phyloP scores from a whole-genome alignment of 352 stramenopile genomes.

The Globisporangium okanoganense region DNA sequence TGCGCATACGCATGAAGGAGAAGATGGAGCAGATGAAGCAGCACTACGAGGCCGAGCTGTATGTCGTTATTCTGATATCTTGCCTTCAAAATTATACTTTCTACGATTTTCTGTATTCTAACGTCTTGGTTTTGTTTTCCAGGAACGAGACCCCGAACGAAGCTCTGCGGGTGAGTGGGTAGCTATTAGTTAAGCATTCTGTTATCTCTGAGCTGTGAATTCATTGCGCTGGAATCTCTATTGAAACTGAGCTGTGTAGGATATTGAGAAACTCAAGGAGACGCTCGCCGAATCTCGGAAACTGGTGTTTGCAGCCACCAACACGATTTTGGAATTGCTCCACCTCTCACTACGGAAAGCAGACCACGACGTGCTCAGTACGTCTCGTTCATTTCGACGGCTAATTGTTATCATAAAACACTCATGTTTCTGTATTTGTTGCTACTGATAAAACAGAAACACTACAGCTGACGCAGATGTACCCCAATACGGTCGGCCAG shows the following conservation, averaged over 20 bases:
- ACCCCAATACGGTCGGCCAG: conserved; percentile 39
- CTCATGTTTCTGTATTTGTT: no score
- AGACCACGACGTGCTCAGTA: conserved; percentile 55
- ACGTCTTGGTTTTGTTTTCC: not conserved
- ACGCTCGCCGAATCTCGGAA: conserved; percentile 47
- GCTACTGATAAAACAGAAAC: conserved; percentile 29
- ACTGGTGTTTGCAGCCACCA: conserved; percentile 54
- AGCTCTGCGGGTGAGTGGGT: conserved; percentile 24
- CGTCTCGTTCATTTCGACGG: conserved; percentile 5
- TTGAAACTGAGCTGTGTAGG: conserved; percentile 20
- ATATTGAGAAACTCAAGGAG: conserved; percentile 62
- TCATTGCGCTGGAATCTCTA: no score
- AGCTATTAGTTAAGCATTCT: not conserved
- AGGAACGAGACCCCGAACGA: conserved; percentile 46
- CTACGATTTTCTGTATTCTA: not conserved
- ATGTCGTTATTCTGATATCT: conserved; percentile 9
- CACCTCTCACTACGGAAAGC: conserved; percentile 54
- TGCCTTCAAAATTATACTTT: not conserved
- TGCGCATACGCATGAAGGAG: conserved; percentile 47
- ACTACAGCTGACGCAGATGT: conserved; percentile 60
- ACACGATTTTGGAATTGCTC: conserved; percentile 56
- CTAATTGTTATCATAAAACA: no score
- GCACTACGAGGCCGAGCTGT: conserved; percentile 58
- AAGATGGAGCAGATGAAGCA: conserved; percentile 47
- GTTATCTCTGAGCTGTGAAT: not conserved